Base-by-base conservation (phyloP, 352 stramenopile species). In the Globisporangium recalcitrans region DNA sequence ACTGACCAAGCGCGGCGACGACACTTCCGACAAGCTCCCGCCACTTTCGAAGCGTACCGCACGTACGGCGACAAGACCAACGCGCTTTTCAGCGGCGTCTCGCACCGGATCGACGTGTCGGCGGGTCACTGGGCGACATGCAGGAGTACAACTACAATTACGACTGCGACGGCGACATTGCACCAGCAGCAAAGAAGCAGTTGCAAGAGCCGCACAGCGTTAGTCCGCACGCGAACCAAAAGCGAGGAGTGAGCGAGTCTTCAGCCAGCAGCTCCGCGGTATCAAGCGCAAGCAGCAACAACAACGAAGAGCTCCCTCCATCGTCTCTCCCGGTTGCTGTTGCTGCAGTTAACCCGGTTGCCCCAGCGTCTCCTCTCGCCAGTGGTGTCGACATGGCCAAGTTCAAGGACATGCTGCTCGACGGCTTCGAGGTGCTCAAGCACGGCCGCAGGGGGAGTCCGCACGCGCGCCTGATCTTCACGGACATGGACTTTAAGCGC, bases 351-450 rank as follows among this genome's bases (percentile, higher is more conserved):
- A 19, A 38, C 32, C 19, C 47, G 32, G 5, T 32, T 27, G 21
- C 46, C 7, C 7, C 44, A 8, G 8, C 27, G 4, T 60, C 64
- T 34, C 55, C 65, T 27, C 65, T 58, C 14, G 64, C 61, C 14
- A 67, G 61, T 34, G 71, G 59, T 21, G 62, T 80, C 14, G 75
- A 85, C 58, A 79, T 88, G 67, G 63, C 52, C 14, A 75, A 67
- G 22, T 91, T 91, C 67, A 80, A 79, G 32, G 75, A 83, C 44
- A 70, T 88, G 42, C 67, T 91, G 19, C 56, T 88, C 7, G 82
- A 89, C 46, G 82, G 82, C 40, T 90, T 91, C 56, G 79, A 90
- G 11, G 78, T 85, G 24, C 69, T 88, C 42, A 91, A 91, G 58
- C 82, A 91, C 40, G 82, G 82, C 7, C 80, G 82, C 22, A 75